Evolutionary conservation across 768 basidiomycete genomes (phyloP).

Genomic region (Pleurotus platypus): DNA sequence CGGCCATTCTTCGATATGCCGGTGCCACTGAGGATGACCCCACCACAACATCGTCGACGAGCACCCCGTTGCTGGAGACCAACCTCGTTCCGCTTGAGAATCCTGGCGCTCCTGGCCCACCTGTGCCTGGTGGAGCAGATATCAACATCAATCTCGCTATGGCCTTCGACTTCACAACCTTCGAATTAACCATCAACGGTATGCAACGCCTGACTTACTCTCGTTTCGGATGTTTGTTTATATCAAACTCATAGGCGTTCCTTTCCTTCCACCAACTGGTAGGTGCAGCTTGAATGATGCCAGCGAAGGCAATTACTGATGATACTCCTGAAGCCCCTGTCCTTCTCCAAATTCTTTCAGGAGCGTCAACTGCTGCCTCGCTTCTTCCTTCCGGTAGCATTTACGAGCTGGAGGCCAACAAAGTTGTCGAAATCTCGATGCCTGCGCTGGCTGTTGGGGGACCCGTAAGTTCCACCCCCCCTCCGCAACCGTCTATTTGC

Average conservation of each 20-base stretch:
- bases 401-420: constrained; percentile 41
- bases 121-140: constrained; percentile 19
- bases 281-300: too few relatives aligned
- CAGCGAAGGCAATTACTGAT: too few relatives aligned
- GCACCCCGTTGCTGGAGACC: constrained; percentile 26
- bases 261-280: too few relatives aligned
- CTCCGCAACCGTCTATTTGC: neutral
- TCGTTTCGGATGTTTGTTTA: too few relatives aligned
- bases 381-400: constrained; percentile 48
- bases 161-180: constrained; percentile 11
- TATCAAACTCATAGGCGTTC: too few relatives aligned
- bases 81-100: constrained; percentile 24
- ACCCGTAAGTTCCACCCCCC: constrained; percentile 22
- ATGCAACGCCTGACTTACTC: constrained; percentile 15
- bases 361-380: constrained; percentile 40
- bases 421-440: constrained; percentile 30
- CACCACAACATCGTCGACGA: constrained; percentile 15
- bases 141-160: constrained; percentile 17
- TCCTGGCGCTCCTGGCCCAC: constrained; percentile 22
- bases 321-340: constrained; percentile 42
- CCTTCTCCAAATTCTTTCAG: constrained; percentile 57
- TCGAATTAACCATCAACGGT: constrained; percentile 27
- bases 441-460: constrained; percentile 30
- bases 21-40: constrained; percentile 38
- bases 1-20: constrained; percentile 48